These are phyloP conservation scores for Acidiella bohemica DNA, from an alignment of 495 filamentous ascomycete genomes.

Conservation along the genomic window DNA sequence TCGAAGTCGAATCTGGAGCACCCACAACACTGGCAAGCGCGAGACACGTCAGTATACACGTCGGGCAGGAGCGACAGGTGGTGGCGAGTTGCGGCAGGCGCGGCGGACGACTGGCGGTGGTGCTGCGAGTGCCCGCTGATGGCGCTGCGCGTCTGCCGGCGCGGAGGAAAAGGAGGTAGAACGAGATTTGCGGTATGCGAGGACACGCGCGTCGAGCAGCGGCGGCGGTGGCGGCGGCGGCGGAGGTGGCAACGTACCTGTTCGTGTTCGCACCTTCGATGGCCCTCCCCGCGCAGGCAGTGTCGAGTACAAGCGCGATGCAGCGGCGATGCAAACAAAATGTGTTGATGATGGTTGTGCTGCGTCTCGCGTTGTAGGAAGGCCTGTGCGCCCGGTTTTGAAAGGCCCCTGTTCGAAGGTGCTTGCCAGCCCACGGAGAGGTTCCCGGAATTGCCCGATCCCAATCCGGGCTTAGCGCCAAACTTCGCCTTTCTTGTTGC, in stretches of 20 bases:
- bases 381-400: too few relatives aligned
- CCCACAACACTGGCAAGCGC: not conserved
- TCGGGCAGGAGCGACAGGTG: not conserved
- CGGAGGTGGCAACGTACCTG: constrained; percentile 7
- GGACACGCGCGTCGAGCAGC: not conserved
- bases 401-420: too few relatives aligned
- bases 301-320: constrained; percentile 1
- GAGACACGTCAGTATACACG: constrained; percentile 6
- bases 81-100: too few relatives aligned
- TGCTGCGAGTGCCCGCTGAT: constrained; percentile 13
- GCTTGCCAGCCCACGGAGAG: too few relatives aligned
- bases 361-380: constrained; percentile 4
- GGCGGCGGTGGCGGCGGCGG: too few relatives aligned
- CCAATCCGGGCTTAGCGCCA: too few relatives aligned
- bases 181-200: not conserved
- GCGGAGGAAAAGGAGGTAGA: constrained; percentile 12
- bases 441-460: too few relatives aligned
- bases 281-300: not conserved
- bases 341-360: constrained; percentile 4
- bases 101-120: too few relatives aligned
- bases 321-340: not conserved
- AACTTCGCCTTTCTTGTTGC: too few relatives aligned
- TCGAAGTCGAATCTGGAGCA: constrained; percentile 7
- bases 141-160: constrained; percentile 7
- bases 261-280: constrained; percentile 4